phyloP scores from a whole-genome alignment of 805 yeast species.

The Candida sphagnicola region DNA sequence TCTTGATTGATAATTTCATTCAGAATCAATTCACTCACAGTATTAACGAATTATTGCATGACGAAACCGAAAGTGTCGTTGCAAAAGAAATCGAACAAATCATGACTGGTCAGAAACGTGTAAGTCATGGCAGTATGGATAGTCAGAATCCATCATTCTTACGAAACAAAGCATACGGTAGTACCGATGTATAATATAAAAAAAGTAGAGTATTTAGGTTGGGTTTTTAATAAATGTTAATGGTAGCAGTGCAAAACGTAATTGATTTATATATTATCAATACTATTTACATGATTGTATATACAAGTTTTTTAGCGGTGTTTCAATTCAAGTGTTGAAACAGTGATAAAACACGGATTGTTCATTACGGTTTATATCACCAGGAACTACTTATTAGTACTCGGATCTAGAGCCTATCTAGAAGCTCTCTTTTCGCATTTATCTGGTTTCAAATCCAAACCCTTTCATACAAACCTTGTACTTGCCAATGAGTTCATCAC shows the following conservation, averaged over 20 bases:
- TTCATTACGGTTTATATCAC: too few relatives aligned
- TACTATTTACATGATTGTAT: background rate
- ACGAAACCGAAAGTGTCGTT: constrained; percentile 11
- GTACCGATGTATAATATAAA: background rate
- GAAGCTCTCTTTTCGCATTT: too few relatives aligned
- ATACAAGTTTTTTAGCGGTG: too few relatives aligned
- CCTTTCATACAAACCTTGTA: constrained; percentile 92
- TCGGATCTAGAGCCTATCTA: too few relatives aligned
- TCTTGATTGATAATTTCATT: constrained; percentile 70
- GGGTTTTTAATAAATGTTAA: background rate
- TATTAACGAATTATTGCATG: constrained; percentile 21
- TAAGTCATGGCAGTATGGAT: background rate
- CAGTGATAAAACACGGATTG: too few relatives aligned
- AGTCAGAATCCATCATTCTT: background rate
- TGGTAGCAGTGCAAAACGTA: background rate
- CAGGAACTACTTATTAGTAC: too few relatives aligned
- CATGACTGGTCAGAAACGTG: constrained; percentile 1
- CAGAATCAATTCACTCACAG: constrained; percentile 45
- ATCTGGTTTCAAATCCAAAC: constrained; percentile 64
- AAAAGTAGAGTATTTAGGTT: background rate
- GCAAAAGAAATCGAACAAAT: constrained; percentile 8
- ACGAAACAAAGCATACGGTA: background rate
- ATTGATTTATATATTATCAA: background rate
- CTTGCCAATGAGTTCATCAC: constrained; percentile 62
- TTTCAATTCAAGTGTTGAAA: too few relatives aligned